Evolutionary conservation across 73 alveolate genomes (phyloP).

Genomic region (Stentor roeselii): DNA sequence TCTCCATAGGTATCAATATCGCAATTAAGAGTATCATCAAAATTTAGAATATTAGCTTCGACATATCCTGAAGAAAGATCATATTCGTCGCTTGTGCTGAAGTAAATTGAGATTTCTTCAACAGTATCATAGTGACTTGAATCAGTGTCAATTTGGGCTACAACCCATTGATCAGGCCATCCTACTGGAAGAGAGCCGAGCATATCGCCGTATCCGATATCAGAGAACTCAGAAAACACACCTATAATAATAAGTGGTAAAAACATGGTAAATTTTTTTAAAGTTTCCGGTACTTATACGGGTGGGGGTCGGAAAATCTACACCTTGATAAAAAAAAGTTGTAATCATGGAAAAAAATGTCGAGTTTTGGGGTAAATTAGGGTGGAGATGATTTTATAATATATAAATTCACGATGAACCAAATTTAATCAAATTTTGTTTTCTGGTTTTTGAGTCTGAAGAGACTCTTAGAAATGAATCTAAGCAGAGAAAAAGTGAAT

Average conservation of each 20-base stretch:
- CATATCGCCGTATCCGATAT: not conserved
- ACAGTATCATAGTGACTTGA: not conserved
- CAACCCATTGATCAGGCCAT: not conserved
- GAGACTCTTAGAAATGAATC: not conserved
- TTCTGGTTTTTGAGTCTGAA: not conserved
- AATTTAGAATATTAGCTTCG: not conserved
- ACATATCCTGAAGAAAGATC: not conserved
- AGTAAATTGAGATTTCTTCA: not conserved
- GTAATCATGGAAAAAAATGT: too few relatives aligned
- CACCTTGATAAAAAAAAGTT: not conserved
- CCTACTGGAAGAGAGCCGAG: not conserved
- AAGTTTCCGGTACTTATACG: not conserved
- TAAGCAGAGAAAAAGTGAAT: too few relatives aligned
- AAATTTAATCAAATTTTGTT: not conserved
- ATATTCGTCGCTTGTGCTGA: too few relatives aligned
- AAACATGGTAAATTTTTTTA: not conserved
- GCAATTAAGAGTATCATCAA: not conserved
- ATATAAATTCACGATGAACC: not conserved
- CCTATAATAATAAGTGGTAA: not conserved
- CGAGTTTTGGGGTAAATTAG: not conserved
- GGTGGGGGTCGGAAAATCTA: constrained; percentile 3
- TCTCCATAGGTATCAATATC: not conserved
- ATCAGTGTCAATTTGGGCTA: not conserved
- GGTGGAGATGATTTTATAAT: not conserved
- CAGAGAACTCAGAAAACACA: not conserved